Evolutionary conservation across 2,329 filamentous ascomycete genomes (phyloP), one percentile per base, ranked within the genome.

Genomic region (Aureobasidium sp.): DNA sequence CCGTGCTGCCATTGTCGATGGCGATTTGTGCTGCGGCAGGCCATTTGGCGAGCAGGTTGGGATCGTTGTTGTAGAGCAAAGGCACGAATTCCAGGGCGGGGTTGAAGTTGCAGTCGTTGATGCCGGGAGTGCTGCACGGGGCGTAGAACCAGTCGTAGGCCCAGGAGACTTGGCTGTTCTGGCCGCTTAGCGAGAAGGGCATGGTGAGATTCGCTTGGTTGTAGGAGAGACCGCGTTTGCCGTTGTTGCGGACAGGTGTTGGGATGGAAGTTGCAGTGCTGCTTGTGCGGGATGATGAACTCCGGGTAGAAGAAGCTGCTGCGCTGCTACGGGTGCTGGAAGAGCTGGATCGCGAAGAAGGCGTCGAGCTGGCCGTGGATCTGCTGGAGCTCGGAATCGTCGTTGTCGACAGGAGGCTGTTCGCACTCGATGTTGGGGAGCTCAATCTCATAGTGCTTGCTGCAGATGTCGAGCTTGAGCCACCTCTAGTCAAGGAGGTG

Each of bases 201-300:
- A 71, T 68, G 65, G 78, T 76, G 24, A 83, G 71, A 16, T 59
- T 59, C 44, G 72, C 72, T 25, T 79, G 70, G 67, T 85, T 86
- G 76, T 82, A 87, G 50, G 78, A 76, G 37, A 86, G 67, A 65
- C 84, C 84, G 62, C 83, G 81, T 76, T 85, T 83, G 62, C 65
- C 63, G 54, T 65, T 64, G 47, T 61, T 59, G 29, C 59, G 58
- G 24, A 50, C 53, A 30, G 50, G 45, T 53, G 57, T 49, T 45
- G 47, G 21, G 27, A 38, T 14, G 10, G 44, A 27, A n/a, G 44
- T 17, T 16, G n/a, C 14, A 10, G 7, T 14, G 16, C 24, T 24
- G 22, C 37, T 41, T 3, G 35, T 41, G 37, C 25, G 40, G 14
- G 37, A 17, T 2, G 37, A 24, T 6, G 24, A 22, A 16, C 10